A percentile compares a stretch with the other conserved stretches of the same genome.
Evolutionary conservation across 2,329 filamentous ascomycete species (phyloP).

Genomic region (Colletotrichum destructivum): DNA sequence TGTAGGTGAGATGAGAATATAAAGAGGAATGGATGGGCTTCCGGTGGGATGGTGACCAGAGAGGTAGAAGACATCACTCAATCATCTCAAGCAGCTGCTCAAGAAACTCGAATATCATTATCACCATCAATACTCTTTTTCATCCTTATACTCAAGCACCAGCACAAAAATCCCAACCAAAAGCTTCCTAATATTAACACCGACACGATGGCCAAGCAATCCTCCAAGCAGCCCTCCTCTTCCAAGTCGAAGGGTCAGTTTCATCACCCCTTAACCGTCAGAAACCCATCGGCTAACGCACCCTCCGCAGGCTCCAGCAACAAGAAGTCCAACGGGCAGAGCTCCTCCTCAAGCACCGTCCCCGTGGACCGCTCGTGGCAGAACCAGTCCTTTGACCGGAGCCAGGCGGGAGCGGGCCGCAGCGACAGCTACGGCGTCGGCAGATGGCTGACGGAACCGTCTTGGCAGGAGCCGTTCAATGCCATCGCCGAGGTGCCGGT

Average conservation of each 20-base stretch:
- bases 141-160: too few species aligned
- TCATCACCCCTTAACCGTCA: too few species aligned
- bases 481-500: constrained; percentile 36
- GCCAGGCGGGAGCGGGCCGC: constrained; percentile 4
- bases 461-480: constrained; percentile 38
- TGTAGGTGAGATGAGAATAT: not conserved
- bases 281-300: not conserved
- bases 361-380: constrained; percentile 34
- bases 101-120: not conserved
- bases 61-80: too few species aligned
- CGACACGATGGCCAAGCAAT: constrained; percentile 21
- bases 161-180: not conserved
- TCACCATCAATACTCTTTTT: not conserved
- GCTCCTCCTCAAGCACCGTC: constrained; percentile 18
- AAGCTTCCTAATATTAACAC: too few species aligned
- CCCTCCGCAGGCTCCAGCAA: constrained; percentile 7
- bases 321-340: constrained; percentile 3
- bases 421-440: constrained; percentile 20
- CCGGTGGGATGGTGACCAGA: not conserved
- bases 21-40: not conserved
- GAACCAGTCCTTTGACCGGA: constrained; percentile 21
- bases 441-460: constrained; percentile 36
- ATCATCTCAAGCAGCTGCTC: not conserved
- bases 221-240: constrained; percentile 20
- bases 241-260: constrained; percentile 28